Conservation (phyloP, 441 rosid genomes). For the Kokia cookei region DNA sequence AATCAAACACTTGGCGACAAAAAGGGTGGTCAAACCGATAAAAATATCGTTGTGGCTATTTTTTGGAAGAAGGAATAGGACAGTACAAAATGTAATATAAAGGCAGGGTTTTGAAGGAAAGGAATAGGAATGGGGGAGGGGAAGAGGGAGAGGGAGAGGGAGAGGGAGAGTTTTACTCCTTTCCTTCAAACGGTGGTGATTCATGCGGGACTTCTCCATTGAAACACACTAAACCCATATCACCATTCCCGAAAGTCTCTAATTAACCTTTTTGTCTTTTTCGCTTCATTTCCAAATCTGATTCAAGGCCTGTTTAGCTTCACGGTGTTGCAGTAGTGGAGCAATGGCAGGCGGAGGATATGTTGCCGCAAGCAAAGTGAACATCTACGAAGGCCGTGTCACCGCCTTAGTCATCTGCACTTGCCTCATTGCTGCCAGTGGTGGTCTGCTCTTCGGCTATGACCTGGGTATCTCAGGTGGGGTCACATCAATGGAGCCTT, state of each 20-base stretch:
- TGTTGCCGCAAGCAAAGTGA: background rate
- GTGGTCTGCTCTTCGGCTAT: conserved; percentile 22
- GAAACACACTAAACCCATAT: background rate
- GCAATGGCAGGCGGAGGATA: conserved; percentile 35
- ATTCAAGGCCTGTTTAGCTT: background rate
- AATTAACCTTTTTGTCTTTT: background rate
- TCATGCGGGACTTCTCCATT: background rate
- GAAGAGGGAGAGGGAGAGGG: background rate
- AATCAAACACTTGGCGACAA: too few species aligned
- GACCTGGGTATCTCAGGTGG: conserved; percentile 7
- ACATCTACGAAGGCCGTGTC: conserved; percentile 26
- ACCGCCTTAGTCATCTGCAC: conserved; percentile 19
- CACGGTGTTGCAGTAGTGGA: background rate
- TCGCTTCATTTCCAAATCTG: background rate
- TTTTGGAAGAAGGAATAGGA: background rate
- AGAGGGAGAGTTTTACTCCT: background rate
- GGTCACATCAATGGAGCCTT: background rate
- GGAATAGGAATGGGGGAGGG: background rate
- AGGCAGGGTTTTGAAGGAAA: background rate
- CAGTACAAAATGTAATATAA: background rate
- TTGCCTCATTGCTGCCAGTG: conserved; percentile 25
- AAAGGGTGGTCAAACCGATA: too few species aligned
- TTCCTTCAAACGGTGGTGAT: background rate
- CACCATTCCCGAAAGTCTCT: background rate
- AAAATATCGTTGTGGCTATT: background rate